phyloP scores from a whole-genome alignment of 2,329 filamentous ascomycete species.

The Colletotrichum neosansevieriae region DNA sequence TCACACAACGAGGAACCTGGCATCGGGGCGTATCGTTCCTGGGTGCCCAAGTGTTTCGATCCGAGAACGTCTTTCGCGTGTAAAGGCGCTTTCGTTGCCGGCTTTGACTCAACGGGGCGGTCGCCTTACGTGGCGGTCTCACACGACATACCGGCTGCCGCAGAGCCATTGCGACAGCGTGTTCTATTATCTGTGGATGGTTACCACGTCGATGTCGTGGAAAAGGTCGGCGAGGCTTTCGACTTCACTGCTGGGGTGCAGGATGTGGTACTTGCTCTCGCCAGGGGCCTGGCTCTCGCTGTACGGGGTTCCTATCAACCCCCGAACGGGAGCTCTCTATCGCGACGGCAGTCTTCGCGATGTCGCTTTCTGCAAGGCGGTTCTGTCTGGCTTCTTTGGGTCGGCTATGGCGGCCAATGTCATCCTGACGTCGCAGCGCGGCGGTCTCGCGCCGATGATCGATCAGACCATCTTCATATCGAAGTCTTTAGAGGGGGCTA shows the following conservation, averaged over 20 bases:
- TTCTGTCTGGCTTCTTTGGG: slow-evolving; percentile 28
- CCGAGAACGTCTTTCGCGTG: slow-evolving; percentile 21
- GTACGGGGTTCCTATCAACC: slow-evolving; percentile 4
- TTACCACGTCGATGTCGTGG: slow-evolving; percentile 31
- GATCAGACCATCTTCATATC: slow-evolving; percentile 8
- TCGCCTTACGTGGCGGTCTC: slow-evolving; percentile 30
- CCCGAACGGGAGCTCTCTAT: slow-evolving; percentile 17
- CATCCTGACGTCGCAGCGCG: slow-evolving; percentile 14
- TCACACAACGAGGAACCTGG: slow-evolving; percentile 23
- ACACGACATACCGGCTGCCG: slow-evolving; percentile 21
- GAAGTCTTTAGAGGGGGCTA: neutral
- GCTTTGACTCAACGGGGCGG: slow-evolving; percentile 32
- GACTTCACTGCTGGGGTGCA: slow-evolving; percentile 12
- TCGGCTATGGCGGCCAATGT: slow-evolving; percentile 15
- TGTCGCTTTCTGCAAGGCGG: slow-evolving; percentile 36
- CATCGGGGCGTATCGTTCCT: slow-evolving; percentile 35
- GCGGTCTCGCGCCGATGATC: slow-evolving; percentile 16
- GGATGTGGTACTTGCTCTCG: neutral
- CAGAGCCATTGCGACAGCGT: slow-evolving; percentile 12
- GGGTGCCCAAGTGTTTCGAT: slow-evolving; percentile 41
- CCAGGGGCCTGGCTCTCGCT: slow-evolving; percentile 15
- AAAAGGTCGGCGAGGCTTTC: slow-evolving; percentile 11
- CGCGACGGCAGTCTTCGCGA: slow-evolving; percentile 31
- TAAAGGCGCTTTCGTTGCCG: slow-evolving; percentile 33
- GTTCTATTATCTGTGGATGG: slow-evolving; percentile 37